These are phyloP conservation scores for Kodamaea sp. DNA, from an alignment of 1,139 yeast species.

Conservation along the genomic window DNA sequence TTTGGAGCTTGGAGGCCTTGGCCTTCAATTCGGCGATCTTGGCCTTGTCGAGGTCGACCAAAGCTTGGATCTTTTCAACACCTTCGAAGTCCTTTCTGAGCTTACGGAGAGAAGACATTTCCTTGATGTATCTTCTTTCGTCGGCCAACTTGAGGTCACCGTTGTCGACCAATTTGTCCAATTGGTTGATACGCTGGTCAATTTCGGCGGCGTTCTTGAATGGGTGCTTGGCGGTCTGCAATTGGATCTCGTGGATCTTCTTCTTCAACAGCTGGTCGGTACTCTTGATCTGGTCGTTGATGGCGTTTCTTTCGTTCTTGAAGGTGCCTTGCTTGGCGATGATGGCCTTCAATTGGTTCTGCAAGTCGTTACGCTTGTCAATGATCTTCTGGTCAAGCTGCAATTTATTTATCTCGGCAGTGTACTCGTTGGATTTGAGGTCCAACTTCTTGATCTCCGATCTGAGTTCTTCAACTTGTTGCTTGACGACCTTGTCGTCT, in stretches of 20 bases:
- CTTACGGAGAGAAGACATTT: constrained; percentile 81
- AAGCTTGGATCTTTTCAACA: constrained; percentile 72
- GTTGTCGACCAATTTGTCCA: constrained; percentile 75
- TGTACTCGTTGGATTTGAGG: constrained; percentile 41
- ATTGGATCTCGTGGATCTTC: constrained; percentile 73
- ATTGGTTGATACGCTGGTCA: constrained; percentile 66
- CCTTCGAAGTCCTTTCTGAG: constrained; percentile 76
- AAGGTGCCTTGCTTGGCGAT: constrained; percentile 66
- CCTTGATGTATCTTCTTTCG: constrained; percentile 84
- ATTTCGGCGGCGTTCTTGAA: constrained; percentile 79
- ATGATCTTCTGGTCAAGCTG: constrained; percentile 43
- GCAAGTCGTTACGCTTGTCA: constrained; percentile 66
- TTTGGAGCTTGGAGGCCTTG: constrained; percentile 61
- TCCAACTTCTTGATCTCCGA: constrained; percentile 74
- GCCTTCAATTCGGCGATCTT: constrained; percentile 77
- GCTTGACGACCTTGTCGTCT: constrained; percentile 64
- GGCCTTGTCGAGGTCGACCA: constrained; percentile 77
- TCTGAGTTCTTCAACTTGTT: constrained; percentile 58
- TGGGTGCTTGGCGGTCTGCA: constrained; percentile 65
- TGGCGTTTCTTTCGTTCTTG: constrained; percentile 66
- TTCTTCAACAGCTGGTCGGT: constrained; percentile 74
- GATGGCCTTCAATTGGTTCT: constrained; percentile 63
- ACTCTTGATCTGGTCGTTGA: constrained; percentile 72
- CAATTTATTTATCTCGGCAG: constrained; percentile 44
- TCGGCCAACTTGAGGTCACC: constrained; percentile 89